phyloP scores from a whole-genome alignment of 1,139 yeast genomes.

The Hyphopichia buzzinii region DNA sequence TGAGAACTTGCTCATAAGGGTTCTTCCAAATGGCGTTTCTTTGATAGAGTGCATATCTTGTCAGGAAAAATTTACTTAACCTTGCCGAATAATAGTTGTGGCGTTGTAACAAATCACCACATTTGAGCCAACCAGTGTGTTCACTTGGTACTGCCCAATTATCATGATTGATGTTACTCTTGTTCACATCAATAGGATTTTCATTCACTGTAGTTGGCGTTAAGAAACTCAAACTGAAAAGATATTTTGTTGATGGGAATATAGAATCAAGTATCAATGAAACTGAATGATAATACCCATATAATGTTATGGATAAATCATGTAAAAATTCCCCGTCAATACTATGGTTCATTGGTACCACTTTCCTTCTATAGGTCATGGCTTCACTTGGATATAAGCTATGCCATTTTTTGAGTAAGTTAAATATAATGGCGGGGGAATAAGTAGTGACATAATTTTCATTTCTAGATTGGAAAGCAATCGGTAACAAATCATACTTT shows the following conservation, averaged over 20 bases:
- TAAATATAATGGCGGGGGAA: slow-evolving; percentile 17
- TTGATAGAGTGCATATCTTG: slow-evolving; percentile 19
- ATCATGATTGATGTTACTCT: background rate
- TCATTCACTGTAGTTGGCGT: slow-evolving; percentile 15
- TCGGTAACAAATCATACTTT: slow-evolving; percentile 12
- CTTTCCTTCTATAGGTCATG: slow-evolving; percentile 13
- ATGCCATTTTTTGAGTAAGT: slow-evolving; percentile 24
- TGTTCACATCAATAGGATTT: background rate
- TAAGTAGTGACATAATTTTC: slow-evolving; percentile 17
- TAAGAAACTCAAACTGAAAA: slow-evolving; percentile 22
- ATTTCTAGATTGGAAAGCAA: slow-evolving; percentile 12
- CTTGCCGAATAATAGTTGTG: slow-evolving; percentile 28
- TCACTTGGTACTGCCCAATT: slow-evolving; percentile 1
- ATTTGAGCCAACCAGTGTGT: background rate
- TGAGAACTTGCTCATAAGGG: slow-evolving; percentile 7
- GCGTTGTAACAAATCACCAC: slow-evolving; percentile 20
- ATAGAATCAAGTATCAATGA: slow-evolving; percentile 25
- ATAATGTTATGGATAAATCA: slow-evolving; percentile 21
- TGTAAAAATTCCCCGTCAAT: slow-evolving; percentile 16
- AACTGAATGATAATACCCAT: slow-evolving; percentile 23
- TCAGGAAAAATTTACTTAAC: slow-evolving; percentile 24
- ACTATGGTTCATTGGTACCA: slow-evolving; percentile 2
- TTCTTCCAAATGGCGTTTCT: slow-evolving; percentile 19
- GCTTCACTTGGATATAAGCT: slow-evolving; percentile 21
- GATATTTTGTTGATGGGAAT: slow-evolving; percentile 23